Conservation (phyloP, 208 protist genomes). For the Crithidia thermophila region DNA sequence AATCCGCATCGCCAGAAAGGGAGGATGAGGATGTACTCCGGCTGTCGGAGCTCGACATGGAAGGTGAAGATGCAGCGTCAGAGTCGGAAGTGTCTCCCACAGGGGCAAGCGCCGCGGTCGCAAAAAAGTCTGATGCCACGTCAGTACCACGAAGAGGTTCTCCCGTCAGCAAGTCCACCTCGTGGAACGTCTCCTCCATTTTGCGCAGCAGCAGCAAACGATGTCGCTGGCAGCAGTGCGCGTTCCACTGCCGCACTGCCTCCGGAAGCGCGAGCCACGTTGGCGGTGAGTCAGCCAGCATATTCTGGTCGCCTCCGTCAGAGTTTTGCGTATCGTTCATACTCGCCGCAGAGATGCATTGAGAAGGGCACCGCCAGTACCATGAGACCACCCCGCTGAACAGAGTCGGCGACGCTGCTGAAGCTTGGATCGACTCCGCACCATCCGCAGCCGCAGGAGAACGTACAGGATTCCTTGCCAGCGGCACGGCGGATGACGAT, state of each 20-base stretch:
- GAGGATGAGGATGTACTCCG: too few relatives aligned
- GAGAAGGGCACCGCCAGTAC: constrained; percentile 30
- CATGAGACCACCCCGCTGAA: constrained; percentile 6
- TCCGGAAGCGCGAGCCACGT: constrained; percentile 20
- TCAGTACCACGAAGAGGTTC: background rate
- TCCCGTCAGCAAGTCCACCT: constrained; percentile 50
- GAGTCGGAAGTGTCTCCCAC: background rate
- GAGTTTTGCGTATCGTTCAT: too few relatives aligned
- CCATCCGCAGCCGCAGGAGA: background rate
- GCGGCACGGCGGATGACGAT: too few relatives aligned
- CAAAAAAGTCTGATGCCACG: background rate
- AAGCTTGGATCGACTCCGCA: background rate
- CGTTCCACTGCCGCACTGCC: constrained; percentile 26
- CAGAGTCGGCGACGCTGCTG: background rate
- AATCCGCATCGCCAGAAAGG: background rate
- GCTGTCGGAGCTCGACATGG: too few relatives aligned
- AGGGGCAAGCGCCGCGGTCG: background rate
- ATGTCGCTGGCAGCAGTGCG: constrained; percentile 28
- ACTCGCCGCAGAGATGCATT: background rate
- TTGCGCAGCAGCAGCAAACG: constrained; percentile 35
- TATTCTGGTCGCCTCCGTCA: too few relatives aligned
- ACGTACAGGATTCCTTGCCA: too few relatives aligned
- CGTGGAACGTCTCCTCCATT: constrained; percentile 34
- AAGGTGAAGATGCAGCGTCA: too few relatives aligned
- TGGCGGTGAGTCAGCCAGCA: background rate